Evolutionary conservation across 1,284 basidiomycete genomes (phyloP).

Genomic region (Lentinus polychrous): DNA sequence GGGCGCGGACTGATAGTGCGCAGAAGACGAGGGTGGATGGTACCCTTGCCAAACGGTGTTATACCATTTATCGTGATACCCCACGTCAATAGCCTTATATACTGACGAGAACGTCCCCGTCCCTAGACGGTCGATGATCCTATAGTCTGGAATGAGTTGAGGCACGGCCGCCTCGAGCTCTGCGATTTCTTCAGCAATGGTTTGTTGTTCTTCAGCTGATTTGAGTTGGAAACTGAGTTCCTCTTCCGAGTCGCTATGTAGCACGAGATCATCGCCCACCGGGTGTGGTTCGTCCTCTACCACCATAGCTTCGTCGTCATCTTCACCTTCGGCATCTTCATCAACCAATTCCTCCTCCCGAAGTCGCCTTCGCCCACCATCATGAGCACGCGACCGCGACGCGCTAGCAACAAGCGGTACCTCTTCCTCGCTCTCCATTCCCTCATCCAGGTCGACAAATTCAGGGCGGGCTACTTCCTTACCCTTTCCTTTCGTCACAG

Average conservation of each 20-base stretch:
- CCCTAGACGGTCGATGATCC: constrained; percentile 85
- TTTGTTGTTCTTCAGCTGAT: constrained; percentile 62
- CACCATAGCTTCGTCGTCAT: constrained; percentile 21
- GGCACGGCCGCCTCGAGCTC: constrained; percentile 59
- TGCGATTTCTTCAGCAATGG: constrained; percentile 73
- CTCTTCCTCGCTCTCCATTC: constrained; percentile 44
- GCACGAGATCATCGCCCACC: constrained; percentile 14
- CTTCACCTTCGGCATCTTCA: constrained; percentile 29
- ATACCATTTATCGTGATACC: constrained; percentile 72
- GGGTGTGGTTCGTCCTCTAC: constrained; percentile 31
- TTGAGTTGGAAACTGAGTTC: constrained; percentile 50
- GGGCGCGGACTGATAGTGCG: constrained; percentile 48
- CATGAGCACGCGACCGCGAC: constrained; percentile 10
- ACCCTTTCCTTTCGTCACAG: constrained; percentile 10
- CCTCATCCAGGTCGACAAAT: constrained; percentile 40
- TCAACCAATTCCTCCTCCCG: constrained; percentile 29
- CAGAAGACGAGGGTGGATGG: constrained; percentile 53
- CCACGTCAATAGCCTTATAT: constrained; percentile 90
- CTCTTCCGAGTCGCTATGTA: constrained; percentile 52
- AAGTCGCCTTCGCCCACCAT: constrained; percentile 13
- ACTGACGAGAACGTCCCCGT: constrained; percentile 99
- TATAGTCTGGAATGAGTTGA: constrained; percentile 63
- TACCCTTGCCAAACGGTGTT: constrained; percentile 76
- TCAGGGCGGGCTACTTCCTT: constrained; percentile 13
- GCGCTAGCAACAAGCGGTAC: constrained; percentile 28